Percentiles rank a stretch among this genome's conserved stretches.
Evolutionary conservation across 2,329 filamentous ascomycete genomes (phyloP).

Genomic region (Magnaporthiopsis rhizophila): DNA sequence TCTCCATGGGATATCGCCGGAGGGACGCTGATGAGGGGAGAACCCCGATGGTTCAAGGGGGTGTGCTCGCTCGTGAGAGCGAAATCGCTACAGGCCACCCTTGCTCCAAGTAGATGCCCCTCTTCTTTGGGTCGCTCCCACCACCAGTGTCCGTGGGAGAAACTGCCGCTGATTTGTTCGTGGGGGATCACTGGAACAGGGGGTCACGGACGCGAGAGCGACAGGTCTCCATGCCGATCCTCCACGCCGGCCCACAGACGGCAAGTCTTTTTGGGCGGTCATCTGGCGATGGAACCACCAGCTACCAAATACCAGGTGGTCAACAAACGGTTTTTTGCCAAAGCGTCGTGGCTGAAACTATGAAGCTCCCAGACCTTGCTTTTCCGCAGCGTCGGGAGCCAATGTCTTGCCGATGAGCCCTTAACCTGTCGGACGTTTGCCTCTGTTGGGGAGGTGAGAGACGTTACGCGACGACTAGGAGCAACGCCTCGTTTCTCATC

Average conservation of each 20-base stretch:
- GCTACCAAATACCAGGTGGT: too few species aligned
- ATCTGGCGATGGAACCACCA: too few species aligned
- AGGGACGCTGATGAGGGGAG: background rate
- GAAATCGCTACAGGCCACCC: background rate
- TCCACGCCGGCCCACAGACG: background rate
- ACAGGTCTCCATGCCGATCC: background rate
- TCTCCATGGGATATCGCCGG: background rate
- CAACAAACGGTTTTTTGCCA: background rate
- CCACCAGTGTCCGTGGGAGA: background rate
- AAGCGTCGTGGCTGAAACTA: background rate
- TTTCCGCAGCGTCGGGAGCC: background rate
- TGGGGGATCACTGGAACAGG: background rate
- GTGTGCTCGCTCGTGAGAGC: background rate
- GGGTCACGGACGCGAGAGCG: background rate
- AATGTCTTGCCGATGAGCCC: background rate
- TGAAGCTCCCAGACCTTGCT: background rate
- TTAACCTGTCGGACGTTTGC: background rate
- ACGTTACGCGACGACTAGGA: background rate
- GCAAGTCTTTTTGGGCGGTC: background rate
- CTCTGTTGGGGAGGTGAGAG: background rate
- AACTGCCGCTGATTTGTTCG: background rate
- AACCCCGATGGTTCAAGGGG: background rate
- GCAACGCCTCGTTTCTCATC: background rate
- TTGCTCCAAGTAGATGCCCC: background rate
- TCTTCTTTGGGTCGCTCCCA: too few species aligned